Evolutionary conservation across 495 filamentous ascomycete species (phyloP).

Genomic region (Amphirosellinia nigrospora): DNA sequence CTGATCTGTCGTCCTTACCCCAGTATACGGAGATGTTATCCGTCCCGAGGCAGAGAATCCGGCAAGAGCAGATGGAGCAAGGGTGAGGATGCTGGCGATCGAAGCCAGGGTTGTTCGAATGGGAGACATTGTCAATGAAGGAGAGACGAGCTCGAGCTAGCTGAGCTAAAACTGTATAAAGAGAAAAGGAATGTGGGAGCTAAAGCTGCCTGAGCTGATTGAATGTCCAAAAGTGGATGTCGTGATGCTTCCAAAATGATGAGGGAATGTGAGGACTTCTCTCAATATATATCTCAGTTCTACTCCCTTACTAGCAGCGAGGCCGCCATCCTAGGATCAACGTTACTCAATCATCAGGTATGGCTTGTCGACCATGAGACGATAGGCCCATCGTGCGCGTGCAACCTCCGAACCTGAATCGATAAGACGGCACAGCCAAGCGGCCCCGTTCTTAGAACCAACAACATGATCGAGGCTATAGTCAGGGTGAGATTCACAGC

Average conservation of each 20-base stretch:
- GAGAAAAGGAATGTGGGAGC: constrained; percentile 22
- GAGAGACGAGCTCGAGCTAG: constrained; percentile 19
- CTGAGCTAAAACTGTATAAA: constrained; percentile 24
- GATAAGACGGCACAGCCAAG: constrained; percentile 7
- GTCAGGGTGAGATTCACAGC: constrained; percentile 10
- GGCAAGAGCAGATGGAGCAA: constrained; percentile 38
- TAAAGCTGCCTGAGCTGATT: constrained; percentile 24
- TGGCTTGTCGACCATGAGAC: constrained; percentile 21
- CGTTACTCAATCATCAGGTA: constrained; percentile 21
- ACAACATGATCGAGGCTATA: neutral
- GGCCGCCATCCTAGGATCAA: constrained; percentile 5
- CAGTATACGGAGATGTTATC: constrained; percentile 72
- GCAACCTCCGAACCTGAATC: constrained; percentile 19
- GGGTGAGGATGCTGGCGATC: constrained; percentile 36
- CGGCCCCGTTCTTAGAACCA: constrained; percentile 8
- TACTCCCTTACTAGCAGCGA: neutral
- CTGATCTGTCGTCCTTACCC: constrained; percentile 45
- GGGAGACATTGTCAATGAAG: constrained; percentile 34
- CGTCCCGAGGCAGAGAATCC: constrained; percentile 56
- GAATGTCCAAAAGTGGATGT: constrained; percentile 7
- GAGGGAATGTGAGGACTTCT: constrained; percentile 9
- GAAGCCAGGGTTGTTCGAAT: constrained; percentile 32
- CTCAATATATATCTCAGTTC: constrained; percentile 17
- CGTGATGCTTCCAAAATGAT: constrained; percentile 7
- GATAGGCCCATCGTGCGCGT: constrained; percentile 17